Percentiles rank a stretch among this genome's conserved stretches.
phyloP scores from a whole-genome alignment of 495 filamentous ascomycete genomes.

The Astrocystis sublimbata region DNA sequence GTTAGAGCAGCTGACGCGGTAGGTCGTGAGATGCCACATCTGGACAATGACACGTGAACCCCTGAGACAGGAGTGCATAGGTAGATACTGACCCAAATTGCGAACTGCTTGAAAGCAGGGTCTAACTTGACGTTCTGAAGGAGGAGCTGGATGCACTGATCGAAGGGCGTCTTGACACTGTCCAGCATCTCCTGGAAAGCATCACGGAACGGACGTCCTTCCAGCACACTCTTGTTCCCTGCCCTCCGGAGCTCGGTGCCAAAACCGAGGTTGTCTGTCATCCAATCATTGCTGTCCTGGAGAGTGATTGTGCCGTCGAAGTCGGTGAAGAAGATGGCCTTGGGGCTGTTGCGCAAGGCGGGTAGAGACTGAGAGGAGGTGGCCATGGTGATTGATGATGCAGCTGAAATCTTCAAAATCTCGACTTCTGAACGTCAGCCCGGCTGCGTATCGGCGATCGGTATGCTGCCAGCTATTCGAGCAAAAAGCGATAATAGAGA shows the following conservation, averaged over 20 bases:
- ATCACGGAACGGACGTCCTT: slow-evolving; percentile 72
- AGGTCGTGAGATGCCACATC: neutral
- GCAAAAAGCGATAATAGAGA: too few relatives aligned
- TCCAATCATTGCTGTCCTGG: slow-evolving; percentile 89
- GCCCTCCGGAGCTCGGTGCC: slow-evolving; percentile 64
- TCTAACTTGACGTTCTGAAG: slow-evolving; percentile 84
- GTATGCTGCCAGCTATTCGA: neutral
- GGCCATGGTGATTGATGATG: slow-evolving; percentile 18
- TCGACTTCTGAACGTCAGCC: neutral
- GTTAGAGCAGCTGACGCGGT: neutral
- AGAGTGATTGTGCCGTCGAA: slow-evolving; percentile 96
- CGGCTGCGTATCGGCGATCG: neutral
- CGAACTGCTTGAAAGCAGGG: slow-evolving; percentile 82
- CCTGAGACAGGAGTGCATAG: too few relatives aligned
- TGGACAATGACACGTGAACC: too few relatives aligned
- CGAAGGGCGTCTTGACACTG: slow-evolving; percentile 72
- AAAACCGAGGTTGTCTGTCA: slow-evolving; percentile 91
- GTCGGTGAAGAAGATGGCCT: slow-evolving; percentile 96
- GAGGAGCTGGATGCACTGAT: slow-evolving; percentile 74
- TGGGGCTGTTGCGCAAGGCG: slow-evolving; percentile 65
- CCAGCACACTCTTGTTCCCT: slow-evolving; percentile 69
- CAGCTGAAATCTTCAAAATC: neutral
- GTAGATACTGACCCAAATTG: slow-evolving; percentile 63
- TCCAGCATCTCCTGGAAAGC: slow-evolving; percentile 87
- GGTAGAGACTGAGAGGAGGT: slow-evolving; percentile 35